Evolutionary conservation across 768 basidiomycete species (phyloP), one percentile per base, ranked within the genome.

Genomic region (Phaffia tasmanica): DNA sequence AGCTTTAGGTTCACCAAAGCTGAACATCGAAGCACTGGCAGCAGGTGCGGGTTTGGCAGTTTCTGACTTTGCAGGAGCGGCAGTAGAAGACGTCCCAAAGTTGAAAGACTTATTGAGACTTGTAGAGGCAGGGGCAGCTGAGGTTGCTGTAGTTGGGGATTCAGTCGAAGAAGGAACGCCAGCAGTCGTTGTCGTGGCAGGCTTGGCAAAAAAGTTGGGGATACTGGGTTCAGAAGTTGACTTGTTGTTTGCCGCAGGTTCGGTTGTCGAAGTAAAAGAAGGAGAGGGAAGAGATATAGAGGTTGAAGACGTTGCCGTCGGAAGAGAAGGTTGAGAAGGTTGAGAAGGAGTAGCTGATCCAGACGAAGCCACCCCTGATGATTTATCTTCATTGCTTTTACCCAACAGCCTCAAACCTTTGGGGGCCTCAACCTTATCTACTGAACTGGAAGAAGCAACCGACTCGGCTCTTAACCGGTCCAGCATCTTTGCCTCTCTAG

Each of bases 131-230:
- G 46, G 32, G 23, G 58, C 58, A 23, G 56, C 49, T 14, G 64
- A 23, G 1, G 47, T 16, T 1, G 27, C 19, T 5, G 57, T 16
- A 15, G 57, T 9, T n/a, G 57, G 29, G 5, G 57, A 23, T 16
- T 48, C 32, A 50, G 35, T 27, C 18, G 64, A 50, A 0, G 57
- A 11, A 23, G 59, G 51, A 32, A 60, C 49, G 25, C 25, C 19
- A 32, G 65, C 5, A n/a, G 58, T 46, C 16, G 59, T 6, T 2
- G 65, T 21, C 11, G 63, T 16, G 18, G 55, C 50, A 0, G 58
- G 35, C n/a, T 66, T 66, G 1, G 65, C 54, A 46, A 58, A 65
- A 42, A 58, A 65, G 64, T 50, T 56, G 6, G 64, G 64, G 11
- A 65, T 58, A 56, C 54, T 56, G 4, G 55, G n/a, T 11, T 4